These are phyloP conservation scores for Citeromyces matritensis DNA, from an alignment of 805 yeast genomes.

Conservation along the genomic window DNA sequence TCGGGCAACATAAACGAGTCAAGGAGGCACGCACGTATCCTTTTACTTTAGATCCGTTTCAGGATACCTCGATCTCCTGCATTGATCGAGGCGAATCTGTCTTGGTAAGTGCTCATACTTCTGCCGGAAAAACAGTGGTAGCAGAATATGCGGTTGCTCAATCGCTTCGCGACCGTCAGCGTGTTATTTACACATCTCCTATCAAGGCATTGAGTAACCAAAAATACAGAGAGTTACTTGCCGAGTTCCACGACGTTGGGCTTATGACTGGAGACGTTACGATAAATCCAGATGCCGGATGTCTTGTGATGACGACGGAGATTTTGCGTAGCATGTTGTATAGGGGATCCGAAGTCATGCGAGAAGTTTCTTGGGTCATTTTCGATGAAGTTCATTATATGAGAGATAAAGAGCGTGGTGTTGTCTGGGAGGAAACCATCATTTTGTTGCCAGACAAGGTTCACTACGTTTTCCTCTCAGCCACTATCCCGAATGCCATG, in stretches of 20 bases:
- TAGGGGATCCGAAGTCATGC: slow-evolving; percentile 94
- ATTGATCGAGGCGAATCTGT: slow-evolving; percentile 92
- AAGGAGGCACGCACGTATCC: slow-evolving; percentile 85
- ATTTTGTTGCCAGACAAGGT: slow-evolving; percentile 93
- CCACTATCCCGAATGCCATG: slow-evolving; percentile 96
- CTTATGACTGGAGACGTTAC: slow-evolving; percentile 99
- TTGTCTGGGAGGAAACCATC: slow-evolving; percentile 98
- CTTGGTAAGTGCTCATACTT: slow-evolving; percentile 92
- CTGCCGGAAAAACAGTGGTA: slow-evolving; percentile 95
- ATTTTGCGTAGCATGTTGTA: slow-evolving; percentile 93
- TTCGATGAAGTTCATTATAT: slow-evolving; percentile 98
- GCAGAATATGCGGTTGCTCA: slow-evolving; percentile 97
- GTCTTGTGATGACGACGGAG: slow-evolving; percentile 98
- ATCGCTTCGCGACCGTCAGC: slow-evolving; percentile 77
- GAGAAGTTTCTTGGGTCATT: slow-evolving; percentile 98
- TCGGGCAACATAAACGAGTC: slow-evolving; percentile 68
- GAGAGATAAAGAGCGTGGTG: slow-evolving; percentile 97
- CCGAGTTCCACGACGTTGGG: slow-evolving; percentile 95
- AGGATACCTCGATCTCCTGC: slow-evolving; percentile 91
- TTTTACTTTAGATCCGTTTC: slow-evolving; percentile 90
- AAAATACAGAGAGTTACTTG: slow-evolving; percentile 80
- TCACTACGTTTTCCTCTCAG: slow-evolving; percentile 83
- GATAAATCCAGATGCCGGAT: slow-evolving; percentile 95
- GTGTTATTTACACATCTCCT: slow-evolving; percentile 92
- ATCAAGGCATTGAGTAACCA: slow-evolving; percentile 92